Conservation (phyloP, 2,329 filamentous ascomycete species). For the Colletotrichum neosansevieriae region DNA sequence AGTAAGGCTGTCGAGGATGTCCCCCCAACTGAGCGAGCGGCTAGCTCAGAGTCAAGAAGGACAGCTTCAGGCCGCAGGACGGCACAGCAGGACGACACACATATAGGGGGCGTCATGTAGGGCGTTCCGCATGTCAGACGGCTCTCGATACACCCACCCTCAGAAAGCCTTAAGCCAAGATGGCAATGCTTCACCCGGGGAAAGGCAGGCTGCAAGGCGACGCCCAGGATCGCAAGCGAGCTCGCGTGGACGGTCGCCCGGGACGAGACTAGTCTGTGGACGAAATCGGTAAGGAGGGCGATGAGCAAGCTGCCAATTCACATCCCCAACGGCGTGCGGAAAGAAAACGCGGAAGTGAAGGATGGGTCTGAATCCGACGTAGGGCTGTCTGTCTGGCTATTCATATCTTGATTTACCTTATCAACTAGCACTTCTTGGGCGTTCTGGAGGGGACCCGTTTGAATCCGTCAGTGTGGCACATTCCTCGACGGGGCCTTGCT, state of each 20-base stretch:
- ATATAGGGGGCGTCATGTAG: conserved; percentile 31
- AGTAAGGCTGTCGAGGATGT: conserved; percentile 3
- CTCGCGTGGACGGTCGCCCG: conserved; percentile 9
- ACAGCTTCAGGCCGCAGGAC: conserved; percentile 28
- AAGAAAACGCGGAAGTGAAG: conserved; percentile 1
- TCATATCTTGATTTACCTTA: conserved; percentile 2
- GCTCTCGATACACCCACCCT: conserved; percentile 33
- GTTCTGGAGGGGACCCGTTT: conserved; percentile 19
- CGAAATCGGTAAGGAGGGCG: conserved; percentile 14
- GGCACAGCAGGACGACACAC: conserved; percentile 3
- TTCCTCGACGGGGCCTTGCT: conserved; percentile 14
- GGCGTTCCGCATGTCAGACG: conserved; percentile 29
- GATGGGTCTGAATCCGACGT: conserved; percentile 8
- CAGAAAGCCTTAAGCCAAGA: conserved; percentile 12
- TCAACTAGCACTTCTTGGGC: neutral
- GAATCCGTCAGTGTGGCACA: conserved; percentile 28
- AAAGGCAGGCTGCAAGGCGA: conserved; percentile 5
- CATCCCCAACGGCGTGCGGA: neutral
- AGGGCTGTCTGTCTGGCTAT: conserved; percentile 11
- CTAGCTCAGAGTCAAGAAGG: conserved; percentile 20
- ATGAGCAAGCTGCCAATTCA: neutral
- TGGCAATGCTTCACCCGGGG: neutral
- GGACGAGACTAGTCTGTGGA: conserved; percentile 26
- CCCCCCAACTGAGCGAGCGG: conserved; percentile 15
- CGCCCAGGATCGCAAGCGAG: conserved; percentile 11